Base-by-base conservation (phyloP, 257 asterid genomes). In the Solanum pimpinellifolium region DNA sequence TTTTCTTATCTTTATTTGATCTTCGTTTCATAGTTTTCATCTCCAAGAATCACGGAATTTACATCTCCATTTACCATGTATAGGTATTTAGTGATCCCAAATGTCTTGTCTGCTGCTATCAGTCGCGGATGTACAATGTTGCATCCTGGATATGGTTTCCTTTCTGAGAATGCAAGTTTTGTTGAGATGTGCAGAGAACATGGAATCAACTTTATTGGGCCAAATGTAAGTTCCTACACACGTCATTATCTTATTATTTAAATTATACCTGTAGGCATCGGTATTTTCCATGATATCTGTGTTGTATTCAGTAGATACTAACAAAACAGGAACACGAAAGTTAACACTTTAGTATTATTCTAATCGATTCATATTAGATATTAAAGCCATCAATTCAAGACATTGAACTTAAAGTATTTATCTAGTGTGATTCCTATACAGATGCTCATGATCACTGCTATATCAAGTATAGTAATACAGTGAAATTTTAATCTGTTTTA, bases 121-220 rank as follows among this genome's bases (percentile, higher is more conserved):
- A 92, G 96, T 92, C 97, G 93, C 69, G 94, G 94, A 69, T 97
- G 99, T 90, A 95, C 99, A 16, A 97, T 97, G 99, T 94, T 97
- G 87, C 99, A 97, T 94, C 99, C 99, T 83, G 99, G 99, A 89
- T 97, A 97, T 90, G 99, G 99, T 82, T 97, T 97, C 91, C 98
- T 97, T 74, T 87, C 99, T 82, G 99, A 97, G 94, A 97, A 97
- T 95, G 99, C 99, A 69, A 91, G 33, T 87, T 97, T 97, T 91
- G 99, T 97, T 66, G 97, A 94, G 90, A 95, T 97, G 99, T 97
- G 99, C 96, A 91, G 91, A 88, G 98, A 91, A 80, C 99, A 94
- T 56, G 94, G 95, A 59, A 94, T 97, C 91, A 97, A 97, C 91
- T 97, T 97, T 89, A 97, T 97, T 87, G 99, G 99, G 65, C 99